Conservation (phyloP, 2,329 filamentous ascomycete genomes). For the Fusarium odoratissimum region DNA sequence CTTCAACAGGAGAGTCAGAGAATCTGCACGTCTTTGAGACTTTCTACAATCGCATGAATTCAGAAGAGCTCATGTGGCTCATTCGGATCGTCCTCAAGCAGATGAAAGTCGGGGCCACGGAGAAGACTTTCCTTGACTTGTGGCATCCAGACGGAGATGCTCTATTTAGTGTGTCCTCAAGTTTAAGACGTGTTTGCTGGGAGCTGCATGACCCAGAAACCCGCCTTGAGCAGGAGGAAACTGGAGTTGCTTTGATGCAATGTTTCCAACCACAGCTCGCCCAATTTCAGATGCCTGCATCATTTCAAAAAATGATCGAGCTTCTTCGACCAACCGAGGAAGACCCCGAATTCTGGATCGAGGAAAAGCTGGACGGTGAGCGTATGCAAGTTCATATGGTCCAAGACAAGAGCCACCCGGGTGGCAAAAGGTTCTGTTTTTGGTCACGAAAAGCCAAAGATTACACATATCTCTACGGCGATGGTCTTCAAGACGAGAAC, state of each 20-base stretch:
- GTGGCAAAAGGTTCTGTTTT: conserved; percentile 82
- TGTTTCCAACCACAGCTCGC: conserved; percentile 97
- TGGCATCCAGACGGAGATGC: conserved; percentile 84
- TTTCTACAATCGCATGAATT: conserved; percentile 92
- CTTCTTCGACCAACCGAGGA: conserved; percentile 73
- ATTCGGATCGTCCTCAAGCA: conserved; percentile 91
- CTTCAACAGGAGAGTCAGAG: conserved; percentile 81
- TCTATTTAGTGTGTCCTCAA: conserved; percentile 91
- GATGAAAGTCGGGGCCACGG: conserved; percentile 80
- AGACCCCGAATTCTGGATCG: conserved; percentile 90
- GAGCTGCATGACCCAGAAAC: conserved; percentile 81
- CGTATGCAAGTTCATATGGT: conserved; percentile 96
- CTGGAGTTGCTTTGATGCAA: conserved; percentile 85
- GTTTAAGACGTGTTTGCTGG: conserved; percentile 92
- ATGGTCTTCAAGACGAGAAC: conserved; percentile 77
- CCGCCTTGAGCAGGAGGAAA: conserved; percentile 79
- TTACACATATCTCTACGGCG: conserved; percentile 93
- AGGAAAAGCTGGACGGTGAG: conserved; percentile 97
- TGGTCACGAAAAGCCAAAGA: conserved; percentile 98
- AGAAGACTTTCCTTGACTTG: conserved; percentile 86
- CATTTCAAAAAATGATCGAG: conserved; percentile 81
- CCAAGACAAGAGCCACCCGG: conserved; percentile 73
- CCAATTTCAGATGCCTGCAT: conserved; percentile 85
- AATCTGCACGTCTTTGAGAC: conserved; percentile 83
- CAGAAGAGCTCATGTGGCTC: conserved; percentile 93